These are phyloP conservation scores for Daldinia sp. DNA, from an alignment of 2,329 filamentous ascomycete species.

Conservation along the genomic window DNA sequence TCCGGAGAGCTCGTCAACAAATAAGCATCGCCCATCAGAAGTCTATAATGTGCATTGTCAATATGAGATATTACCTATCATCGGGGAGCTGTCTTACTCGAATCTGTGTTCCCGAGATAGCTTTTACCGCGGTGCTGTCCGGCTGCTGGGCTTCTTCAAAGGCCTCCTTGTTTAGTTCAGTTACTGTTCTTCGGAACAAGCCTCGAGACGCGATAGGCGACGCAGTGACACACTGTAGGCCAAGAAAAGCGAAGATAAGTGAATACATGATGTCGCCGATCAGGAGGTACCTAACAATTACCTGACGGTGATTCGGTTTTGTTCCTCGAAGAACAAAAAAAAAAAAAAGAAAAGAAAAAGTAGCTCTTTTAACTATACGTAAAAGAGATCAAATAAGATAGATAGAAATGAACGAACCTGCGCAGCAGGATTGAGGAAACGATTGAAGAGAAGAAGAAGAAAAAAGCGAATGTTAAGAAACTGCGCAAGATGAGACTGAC, in stretches of 20 bases:
- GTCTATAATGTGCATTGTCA: slow-evolving; percentile 49
- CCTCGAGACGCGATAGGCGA: slow-evolving; percentile 26
- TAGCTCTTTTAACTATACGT: background rate
- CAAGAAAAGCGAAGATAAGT: slow-evolving; percentile 27
- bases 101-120: slow-evolving; percentile 56
- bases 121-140: slow-evolving; percentile 57
- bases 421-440: slow-evolving; percentile 28
- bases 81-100: slow-evolving; percentile 46
- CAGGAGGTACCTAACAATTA: background rate
- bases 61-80: background rate
- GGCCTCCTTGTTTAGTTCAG: slow-evolving; percentile 54
- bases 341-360: too few species aligned
- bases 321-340: too few species aligned
- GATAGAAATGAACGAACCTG: slow-evolving; percentile 26
- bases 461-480: slow-evolving; percentile 20
- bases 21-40: slow-evolving; percentile 57
- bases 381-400: slow-evolving; percentile 11
- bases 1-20: slow-evolving; percentile 58
- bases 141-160: slow-evolving; percentile 58
- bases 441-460: slow-evolving; percentile 8
- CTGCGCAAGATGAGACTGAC: slow-evolving; percentile 4
- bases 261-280: slow-evolving; percentile 26
- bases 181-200: slow-evolving; percentile 47
- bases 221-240: slow-evolving; percentile 23
- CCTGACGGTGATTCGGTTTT: too few species aligned